These are phyloP conservation scores for Wallacemonas sp. DNA, from an alignment of 208 protist genomes.

Conservation along the genomic window DNA sequence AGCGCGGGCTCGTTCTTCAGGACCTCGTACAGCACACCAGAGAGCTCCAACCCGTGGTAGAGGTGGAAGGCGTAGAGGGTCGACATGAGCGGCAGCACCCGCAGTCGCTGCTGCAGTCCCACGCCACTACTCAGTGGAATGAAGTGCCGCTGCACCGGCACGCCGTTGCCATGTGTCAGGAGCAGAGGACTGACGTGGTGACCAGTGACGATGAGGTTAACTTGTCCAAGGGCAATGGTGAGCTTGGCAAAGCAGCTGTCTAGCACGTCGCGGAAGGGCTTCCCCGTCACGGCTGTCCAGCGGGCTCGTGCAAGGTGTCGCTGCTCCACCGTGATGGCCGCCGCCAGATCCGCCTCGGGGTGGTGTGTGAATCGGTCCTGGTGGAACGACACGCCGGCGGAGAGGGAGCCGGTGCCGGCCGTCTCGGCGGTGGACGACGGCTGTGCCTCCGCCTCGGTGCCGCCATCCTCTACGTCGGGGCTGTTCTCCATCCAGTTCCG, in stretches of 20 bases:
- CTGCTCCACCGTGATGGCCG: slow-evolving; percentile 11
- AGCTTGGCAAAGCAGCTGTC: slow-evolving; percentile 51
- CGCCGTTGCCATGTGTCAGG: slow-evolving; percentile 35
- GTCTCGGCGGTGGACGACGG: neutral
- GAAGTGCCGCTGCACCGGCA: slow-evolving; percentile 61
- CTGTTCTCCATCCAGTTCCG: slow-evolving; percentile 1
- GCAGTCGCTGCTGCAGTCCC: slow-evolving; percentile 74
- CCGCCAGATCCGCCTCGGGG: neutral
- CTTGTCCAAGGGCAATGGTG: slow-evolving; percentile 62
- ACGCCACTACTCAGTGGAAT: slow-evolving; percentile 54
- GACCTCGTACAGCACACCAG: slow-evolving; percentile 78
- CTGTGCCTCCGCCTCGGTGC: neutral
- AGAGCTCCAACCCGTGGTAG: slow-evolving; percentile 57
- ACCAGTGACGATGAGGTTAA: slow-evolving; percentile 71
- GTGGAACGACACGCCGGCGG: neutral
- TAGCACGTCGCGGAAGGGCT: slow-evolving; percentile 39
- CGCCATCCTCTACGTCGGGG: slow-evolving; percentile 9
- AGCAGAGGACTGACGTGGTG: slow-evolving; percentile 55
- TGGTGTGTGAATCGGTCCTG: neutral
- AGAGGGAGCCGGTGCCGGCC: neutral
- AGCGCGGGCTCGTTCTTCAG: slow-evolving; percentile 78
- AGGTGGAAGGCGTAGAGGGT: slow-evolving; percentile 73
- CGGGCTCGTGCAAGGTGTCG: slow-evolving; percentile 25
- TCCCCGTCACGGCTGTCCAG: slow-evolving; percentile 36
- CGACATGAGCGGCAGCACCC: slow-evolving; percentile 71